Evolutionary conservation across 2,329 filamentous ascomycete species (phyloP).

Genomic region (Zasmidium angulare): DNA sequence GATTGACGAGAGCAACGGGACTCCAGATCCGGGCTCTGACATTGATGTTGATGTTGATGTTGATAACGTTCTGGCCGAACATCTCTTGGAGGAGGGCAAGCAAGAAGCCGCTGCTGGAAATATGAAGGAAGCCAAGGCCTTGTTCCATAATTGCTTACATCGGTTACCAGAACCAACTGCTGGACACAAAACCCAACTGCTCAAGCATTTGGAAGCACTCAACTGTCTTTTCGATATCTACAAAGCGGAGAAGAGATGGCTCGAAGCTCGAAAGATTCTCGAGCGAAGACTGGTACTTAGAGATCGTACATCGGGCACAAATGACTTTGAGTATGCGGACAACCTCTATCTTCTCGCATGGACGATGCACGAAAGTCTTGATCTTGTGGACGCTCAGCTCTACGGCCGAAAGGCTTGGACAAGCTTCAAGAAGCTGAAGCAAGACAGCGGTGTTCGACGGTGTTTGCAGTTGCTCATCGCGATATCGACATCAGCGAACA

Average conservation of each 20-base stretch:
- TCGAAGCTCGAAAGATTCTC: not conserved
- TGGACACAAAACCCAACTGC: not conserved
- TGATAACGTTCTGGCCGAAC: not conserved
- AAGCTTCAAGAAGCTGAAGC: not conserved
- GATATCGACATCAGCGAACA: too few relatives aligned
- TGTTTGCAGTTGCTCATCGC: not conserved
- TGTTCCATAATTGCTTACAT: not conserved
- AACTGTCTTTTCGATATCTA: slow-evolving; percentile 1
- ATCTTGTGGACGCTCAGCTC: not conserved
- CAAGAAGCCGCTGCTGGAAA: slow-evolving; percentile 1
- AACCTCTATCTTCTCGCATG: not conserved
- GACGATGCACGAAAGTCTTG: not conserved
- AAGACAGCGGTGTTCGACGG: not conserved
- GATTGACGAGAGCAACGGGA: not conserved
- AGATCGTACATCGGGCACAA: not conserved
- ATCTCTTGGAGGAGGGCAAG: not conserved
- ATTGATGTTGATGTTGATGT: too few relatives aligned
- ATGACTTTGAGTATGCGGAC: not conserved
- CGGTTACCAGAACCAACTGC: not conserved
- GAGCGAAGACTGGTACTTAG: not conserved
- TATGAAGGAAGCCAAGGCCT: not conserved
- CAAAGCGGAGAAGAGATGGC: not conserved
- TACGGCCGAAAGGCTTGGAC: slow-evolving; percentile 1
- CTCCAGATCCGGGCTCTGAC: not conserved
- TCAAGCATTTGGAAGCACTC: not conserved